Evolutionary conservation across 2,329 filamentous ascomycete species (phyloP).

Genomic region (Fusarium sp.): DNA sequence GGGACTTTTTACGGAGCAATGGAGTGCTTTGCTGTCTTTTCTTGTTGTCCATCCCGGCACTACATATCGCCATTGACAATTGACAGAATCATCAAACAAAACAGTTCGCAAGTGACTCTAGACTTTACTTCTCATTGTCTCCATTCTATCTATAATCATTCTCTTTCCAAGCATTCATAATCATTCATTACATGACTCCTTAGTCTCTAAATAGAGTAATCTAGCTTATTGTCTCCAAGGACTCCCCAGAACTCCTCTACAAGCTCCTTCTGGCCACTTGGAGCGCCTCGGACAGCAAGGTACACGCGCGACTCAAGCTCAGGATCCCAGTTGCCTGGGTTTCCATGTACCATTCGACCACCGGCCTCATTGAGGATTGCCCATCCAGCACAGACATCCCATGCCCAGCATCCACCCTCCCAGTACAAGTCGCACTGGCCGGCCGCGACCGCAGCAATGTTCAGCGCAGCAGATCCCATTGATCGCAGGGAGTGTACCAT

Average conservation of each 20-base stretch:
- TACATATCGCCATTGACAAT: constrained; percentile 31
- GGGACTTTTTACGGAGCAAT: constrained; percentile 37
- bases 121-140: neutral
- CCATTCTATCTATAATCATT: constrained; percentile 9
- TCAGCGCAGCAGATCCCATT: constrained; percentile 78
- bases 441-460: constrained; percentile 77
- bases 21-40: constrained; percentile 34
- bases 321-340: constrained; percentile 77
- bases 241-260: constrained; percentile 73
- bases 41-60: constrained; percentile 26
- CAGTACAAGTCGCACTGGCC: constrained; percentile 80
- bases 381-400: constrained; percentile 88
- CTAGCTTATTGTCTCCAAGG: constrained; percentile 65
- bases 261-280: constrained; percentile 68
- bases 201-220: constrained; percentile 52
- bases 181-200: neutral
- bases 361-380: constrained; percentile 80
- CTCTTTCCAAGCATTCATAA: neutral
- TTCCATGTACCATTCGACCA: constrained; percentile 76
- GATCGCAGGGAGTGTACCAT: constrained; percentile 83
- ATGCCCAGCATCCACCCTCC: constrained; percentile 87
- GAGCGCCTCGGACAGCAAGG: constrained; percentile 70
- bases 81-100: constrained; percentile 26
- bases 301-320: constrained; percentile 70
- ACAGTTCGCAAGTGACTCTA: constrained; percentile 6